These are phyloP conservation scores for Podaxis sp. DNA, from an alignment of 768 basidiomycete species.

Conservation along the genomic window DNA sequence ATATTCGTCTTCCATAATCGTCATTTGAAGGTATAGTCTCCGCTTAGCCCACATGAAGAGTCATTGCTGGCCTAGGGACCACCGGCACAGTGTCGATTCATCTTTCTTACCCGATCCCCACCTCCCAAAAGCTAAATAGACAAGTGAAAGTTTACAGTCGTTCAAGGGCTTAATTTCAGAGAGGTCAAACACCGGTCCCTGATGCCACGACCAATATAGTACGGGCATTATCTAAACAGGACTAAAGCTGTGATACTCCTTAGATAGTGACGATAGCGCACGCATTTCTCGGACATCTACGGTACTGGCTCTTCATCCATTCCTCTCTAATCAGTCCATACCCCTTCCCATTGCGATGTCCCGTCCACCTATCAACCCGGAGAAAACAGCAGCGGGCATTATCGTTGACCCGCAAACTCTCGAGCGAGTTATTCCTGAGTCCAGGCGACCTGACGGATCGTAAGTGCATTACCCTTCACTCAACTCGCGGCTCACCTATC, in stretches of 20 bases:
- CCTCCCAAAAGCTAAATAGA: neutral
- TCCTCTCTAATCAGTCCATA: constrained; percentile 10
- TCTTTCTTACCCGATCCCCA: neutral
- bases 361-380: constrained; percentile 70
- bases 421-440: constrained; percentile 86
- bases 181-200: neutral
- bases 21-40: neutral
- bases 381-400: constrained; percentile 74
- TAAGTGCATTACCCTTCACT: constrained; percentile 37
- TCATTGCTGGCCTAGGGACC: neutral
- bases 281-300: neutral
- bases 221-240: neutral
- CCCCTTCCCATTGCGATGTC: constrained; percentile 49
- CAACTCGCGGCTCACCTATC: constrained; percentile 16
- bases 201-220: neutral
- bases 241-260: neutral
- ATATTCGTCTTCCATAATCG: neutral
- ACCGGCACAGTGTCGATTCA: neutral
- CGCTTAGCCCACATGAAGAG: neutral
- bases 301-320: neutral
- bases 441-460: constrained; percentile 82
- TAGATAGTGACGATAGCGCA: neutral
- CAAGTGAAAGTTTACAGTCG: neutral
- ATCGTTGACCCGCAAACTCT: constrained; percentile 82
- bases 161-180: too few species aligned